Evolutionary conservation across 116 monocot species (phyloP).

Genomic region (Cymodocea nodosa): DNA sequence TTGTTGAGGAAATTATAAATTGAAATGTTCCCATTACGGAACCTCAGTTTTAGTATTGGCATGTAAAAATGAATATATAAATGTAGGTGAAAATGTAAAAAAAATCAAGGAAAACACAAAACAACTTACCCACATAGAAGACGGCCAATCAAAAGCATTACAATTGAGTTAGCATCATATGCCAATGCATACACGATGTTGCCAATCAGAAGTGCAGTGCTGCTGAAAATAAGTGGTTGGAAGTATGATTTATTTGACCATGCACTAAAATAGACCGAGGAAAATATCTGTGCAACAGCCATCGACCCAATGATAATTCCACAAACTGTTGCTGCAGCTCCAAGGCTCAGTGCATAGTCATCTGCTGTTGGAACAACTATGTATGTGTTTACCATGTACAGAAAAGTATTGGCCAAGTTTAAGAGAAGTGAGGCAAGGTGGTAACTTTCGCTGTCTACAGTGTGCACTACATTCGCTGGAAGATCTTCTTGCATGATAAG

Average conservation of each 20-base stretch:
- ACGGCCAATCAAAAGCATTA: constrained; percentile 60
- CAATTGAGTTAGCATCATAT: constrained; percentile 57
- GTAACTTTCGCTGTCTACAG: constrained; percentile 34
- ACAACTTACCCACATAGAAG: constrained; percentile 72
- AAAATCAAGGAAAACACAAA: not conserved
- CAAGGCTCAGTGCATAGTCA: constrained; percentile 76
- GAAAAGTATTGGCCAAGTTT: constrained; percentile 82
- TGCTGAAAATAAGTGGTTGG: constrained; percentile 83
- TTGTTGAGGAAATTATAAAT: too few relatives aligned
- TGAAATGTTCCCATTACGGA: too few relatives aligned
- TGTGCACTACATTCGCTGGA: constrained; percentile 23
- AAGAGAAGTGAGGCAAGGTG: constrained; percentile 77
- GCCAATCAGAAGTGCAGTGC: constrained; percentile 59
- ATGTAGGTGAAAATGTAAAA: too few relatives aligned
- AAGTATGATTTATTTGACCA: constrained; percentile 91
- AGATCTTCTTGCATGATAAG: constrained; percentile 24
- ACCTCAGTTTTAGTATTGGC: too few relatives aligned
- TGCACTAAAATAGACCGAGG: constrained; percentile 85
- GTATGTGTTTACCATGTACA: constrained; percentile 96
- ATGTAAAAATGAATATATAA: too few relatives aligned
- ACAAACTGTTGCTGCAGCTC: constrained; percentile 87
- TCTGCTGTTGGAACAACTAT: constrained; percentile 94
- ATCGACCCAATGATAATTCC: constrained; percentile 89
- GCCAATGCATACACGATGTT: constrained; percentile 75
- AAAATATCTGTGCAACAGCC: constrained; percentile 87